Evolutionary conservation across 2,329 filamentous ascomycete species (phyloP).

Genomic region (Grosmannia clavigera): DNA sequence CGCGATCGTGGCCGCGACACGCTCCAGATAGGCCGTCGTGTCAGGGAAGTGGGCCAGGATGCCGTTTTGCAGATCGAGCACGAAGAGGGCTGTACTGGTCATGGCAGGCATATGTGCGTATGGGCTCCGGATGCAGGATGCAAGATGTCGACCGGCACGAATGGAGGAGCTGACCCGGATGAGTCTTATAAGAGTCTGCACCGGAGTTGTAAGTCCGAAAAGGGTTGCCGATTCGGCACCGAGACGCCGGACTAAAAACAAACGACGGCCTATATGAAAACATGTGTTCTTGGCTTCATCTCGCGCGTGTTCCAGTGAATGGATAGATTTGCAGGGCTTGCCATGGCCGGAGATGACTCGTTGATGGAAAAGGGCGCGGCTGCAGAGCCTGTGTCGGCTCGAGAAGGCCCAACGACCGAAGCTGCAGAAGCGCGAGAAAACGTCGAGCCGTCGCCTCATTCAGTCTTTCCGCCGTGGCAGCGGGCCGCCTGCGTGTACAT

Average conservation of each 20-base stretch:
- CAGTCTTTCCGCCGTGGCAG: background rate
- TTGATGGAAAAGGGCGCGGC: background rate
- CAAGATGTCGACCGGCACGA: too few species aligned
- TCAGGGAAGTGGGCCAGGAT: too few species aligned
- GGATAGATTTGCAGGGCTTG: background rate
- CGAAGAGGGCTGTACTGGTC: too few species aligned
- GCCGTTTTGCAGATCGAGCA: too few species aligned
- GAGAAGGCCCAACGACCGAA: too few species aligned
- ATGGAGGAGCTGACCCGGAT: too few species aligned
- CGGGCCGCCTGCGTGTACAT: slow-evolving; percentile 4
- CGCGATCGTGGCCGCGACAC: too few species aligned
- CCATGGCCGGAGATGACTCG: background rate
- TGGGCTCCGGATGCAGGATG: too few species aligned
- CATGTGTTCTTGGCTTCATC: background rate
- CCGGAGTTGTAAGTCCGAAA: background rate
- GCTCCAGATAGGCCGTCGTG: too few species aligned
- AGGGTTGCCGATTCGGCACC: background rate
- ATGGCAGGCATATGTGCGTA: too few species aligned
- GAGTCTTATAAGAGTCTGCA: too few species aligned
- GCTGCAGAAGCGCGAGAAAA: background rate
- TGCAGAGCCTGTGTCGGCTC: too few species aligned
- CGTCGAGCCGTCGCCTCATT: background rate
- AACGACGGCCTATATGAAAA: background rate
- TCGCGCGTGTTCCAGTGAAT: background rate
- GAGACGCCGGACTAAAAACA: background rate